These are phyloP conservation scores for Epichloe gansuensis DNA, from an alignment of 2,329 filamentous ascomycete genomes.

Conservation along the genomic window DNA sequence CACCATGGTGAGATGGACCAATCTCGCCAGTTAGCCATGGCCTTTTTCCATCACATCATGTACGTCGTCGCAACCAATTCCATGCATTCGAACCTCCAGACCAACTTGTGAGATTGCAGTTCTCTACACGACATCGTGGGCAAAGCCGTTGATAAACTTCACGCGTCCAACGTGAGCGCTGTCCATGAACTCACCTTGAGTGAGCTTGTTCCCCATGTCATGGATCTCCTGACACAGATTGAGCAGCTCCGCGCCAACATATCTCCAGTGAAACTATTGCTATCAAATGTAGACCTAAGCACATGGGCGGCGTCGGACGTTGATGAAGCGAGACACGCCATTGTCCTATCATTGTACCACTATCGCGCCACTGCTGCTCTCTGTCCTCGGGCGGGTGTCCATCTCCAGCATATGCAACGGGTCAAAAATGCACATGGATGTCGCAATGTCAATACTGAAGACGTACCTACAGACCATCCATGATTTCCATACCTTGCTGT, in stretches of 20 bases:
- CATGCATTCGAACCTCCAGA: neutral
- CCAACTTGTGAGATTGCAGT: slow-evolving; percentile 1
- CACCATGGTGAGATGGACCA: neutral
- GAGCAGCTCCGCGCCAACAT: slow-evolving; percentile 8
- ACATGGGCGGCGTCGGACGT: slow-evolving; percentile 2
- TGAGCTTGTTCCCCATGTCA: slow-evolving; percentile 9
- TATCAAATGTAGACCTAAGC: slow-evolving; percentile 3
- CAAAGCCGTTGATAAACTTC: slow-evolving; percentile 9
- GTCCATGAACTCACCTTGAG: slow-evolving; percentile 2
- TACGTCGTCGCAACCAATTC: neutral
- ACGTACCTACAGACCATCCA: slow-evolving; percentile 10
- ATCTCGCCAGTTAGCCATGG: slow-evolving; percentile 5
- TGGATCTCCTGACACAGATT: slow-evolving; percentile 10
- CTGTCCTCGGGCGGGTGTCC: slow-evolving; percentile 9
- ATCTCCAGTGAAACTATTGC: slow-evolving; percentile 4
- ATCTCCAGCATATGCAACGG: slow-evolving; percentile 1
- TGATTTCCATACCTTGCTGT: slow-evolving; percentile 11
- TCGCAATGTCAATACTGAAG: slow-evolving; percentile 11
- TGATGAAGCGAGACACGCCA: slow-evolving; percentile 5
- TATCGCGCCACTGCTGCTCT: slow-evolving; percentile 9
- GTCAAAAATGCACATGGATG: slow-evolving; percentile 8
- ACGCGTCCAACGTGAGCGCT: slow-evolving; percentile 11
- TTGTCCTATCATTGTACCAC: slow-evolving; percentile 8
- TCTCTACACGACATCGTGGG: slow-evolving; percentile 12
- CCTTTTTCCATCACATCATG: slow-evolving; percentile 11